These are phyloP conservation scores for Brassica rapa DNA, from an alignment of 345 rosid genomes.

Conservation along the genomic window DNA sequence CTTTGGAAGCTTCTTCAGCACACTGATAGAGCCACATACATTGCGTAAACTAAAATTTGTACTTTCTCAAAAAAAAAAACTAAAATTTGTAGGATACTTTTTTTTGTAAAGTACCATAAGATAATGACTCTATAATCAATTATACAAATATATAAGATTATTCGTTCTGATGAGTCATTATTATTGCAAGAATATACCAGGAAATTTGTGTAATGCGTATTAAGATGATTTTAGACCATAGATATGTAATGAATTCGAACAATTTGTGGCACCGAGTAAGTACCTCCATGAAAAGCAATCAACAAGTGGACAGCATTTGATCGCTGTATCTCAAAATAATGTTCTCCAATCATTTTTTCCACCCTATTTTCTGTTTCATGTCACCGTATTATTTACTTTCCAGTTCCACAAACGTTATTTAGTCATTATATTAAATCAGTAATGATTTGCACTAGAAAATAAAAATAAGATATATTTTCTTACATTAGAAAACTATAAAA, in stretches of 20 bases:
- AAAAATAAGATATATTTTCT: neutral
- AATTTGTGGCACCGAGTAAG: slow-evolving; percentile 25
- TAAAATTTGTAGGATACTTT: neutral
- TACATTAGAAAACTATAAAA: neutral
- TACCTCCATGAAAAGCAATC: slow-evolving; percentile 29
- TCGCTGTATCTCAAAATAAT: slow-evolving; percentile 22
- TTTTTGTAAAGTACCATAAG: neutral
- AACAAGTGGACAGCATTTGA: slow-evolving; percentile 34
- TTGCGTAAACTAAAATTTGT: neutral
- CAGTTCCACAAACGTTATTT: neutral
- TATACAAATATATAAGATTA: slow-evolving; percentile 3
- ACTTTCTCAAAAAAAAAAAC: no score
- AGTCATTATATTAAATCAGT: neutral
- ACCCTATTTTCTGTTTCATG: neutral
- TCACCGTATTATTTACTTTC: slow-evolving; percentile 6
- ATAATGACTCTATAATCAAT: neutral
- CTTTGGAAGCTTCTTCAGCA: neutral
- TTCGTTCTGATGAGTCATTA: slow-evolving; percentile 9
- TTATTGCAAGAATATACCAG: slow-evolving; percentile 19
- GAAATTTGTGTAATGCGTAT: slow-evolving; percentile 7
- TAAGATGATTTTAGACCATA: slow-evolving; percentile 6
- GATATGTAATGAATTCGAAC: slow-evolving; percentile 28
- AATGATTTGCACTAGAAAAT: neutral
- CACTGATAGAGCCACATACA: neutral
- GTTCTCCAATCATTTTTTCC: slow-evolving; percentile 30